Evolutionary conservation across 108 stramenopile genomes (phyloP).

Genomic region (Cyclotella baltica): DNA sequence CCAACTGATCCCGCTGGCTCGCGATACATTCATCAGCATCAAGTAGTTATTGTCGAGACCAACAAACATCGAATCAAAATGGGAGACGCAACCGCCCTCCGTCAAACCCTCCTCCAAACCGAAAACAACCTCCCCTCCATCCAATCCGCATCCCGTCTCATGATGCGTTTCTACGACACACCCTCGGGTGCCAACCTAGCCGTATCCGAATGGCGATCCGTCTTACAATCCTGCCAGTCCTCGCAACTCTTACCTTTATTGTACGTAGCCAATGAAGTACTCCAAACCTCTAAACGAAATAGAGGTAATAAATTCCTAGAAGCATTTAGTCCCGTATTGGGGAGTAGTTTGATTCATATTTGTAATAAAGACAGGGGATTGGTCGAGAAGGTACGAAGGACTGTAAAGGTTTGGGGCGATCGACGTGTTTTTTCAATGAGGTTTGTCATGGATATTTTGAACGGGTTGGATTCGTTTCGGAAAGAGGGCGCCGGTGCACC

Average conservation of each 20-base stretch:
- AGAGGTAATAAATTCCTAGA: conserved; percentile 86
- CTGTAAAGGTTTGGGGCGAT: conserved; percentile 90
- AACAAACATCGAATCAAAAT: not conserved
- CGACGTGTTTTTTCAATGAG: conserved; percentile 77
- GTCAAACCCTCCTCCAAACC: conserved; percentile 40
- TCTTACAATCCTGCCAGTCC: conserved; percentile 56
- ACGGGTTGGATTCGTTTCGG: conserved; percentile 74
- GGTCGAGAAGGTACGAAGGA: conserved; percentile 78
- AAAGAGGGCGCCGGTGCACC: conserved; percentile 14
- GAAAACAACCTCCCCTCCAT: conserved; percentile 72
- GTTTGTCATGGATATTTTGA: conserved; percentile 77
- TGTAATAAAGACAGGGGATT: conserved; percentile 53
- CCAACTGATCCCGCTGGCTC: too few species aligned
- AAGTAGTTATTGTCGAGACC: too few species aligned
- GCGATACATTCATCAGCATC: too few species aligned
- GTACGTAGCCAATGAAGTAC: conserved; percentile 89
- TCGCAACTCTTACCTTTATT: conserved; percentile 76
- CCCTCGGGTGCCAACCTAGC: conserved; percentile 56
- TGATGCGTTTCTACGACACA: conserved; percentile 87
- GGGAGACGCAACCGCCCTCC: conserved; percentile 45
- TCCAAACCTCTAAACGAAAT: conserved; percentile 88
- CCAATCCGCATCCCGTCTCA: conserved; percentile 69
- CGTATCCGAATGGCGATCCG: conserved; percentile 86
- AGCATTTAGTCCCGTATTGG: conserved; percentile 78
- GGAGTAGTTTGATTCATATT: conserved; percentile 67